Base-by-base conservation (phyloP, 1,284 basidiomycete genomes). In the Rhodotorula mucilaginosa region DNA sequence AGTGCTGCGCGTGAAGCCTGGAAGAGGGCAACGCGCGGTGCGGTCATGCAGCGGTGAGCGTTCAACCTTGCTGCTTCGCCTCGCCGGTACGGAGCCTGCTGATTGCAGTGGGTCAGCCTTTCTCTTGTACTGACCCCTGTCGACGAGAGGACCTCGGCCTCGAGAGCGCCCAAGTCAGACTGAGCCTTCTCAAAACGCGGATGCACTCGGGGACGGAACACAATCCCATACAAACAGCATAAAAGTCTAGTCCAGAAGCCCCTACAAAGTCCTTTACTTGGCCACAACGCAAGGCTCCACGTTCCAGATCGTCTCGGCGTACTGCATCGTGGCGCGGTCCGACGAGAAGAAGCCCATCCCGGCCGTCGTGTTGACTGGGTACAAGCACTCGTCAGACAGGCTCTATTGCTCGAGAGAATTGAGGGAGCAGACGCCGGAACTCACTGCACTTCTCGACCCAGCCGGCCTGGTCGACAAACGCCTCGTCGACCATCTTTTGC, bases 301-400 rank as follows among this genome's bases (percentile, higher is more conserved):
- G 61, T 69, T 73, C 76, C 76, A 77, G 61, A 77, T 77, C 63
- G 72, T 64, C 16, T 61, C 65, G 52, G 46, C 59, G 65, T 46
- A 95, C 80, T 92, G 90, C 77, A 88, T 87, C 78, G 95, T 93
- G 5, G 91, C 91, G 68, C 93, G 87, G 80, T 96, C 93, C 57
- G 90, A 92, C 81, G 91, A 92, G 84, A 96, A 96, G 80, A 93
- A 93, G 81, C 92, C 93, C 93, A 95, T 96, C 34, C 74, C 60
- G 13, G 74, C 64, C 23, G 63, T 63, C 16, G 68, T 71, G 65
- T 68, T 48, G 58, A 75, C 87, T 91, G 80, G 56, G 34, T 7
- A 34, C 10, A 15, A 15, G 26, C 3, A 5, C 6, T 56, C 26
- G 39, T 44, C 39, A 44, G 39, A 44, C 39, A 44, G 39, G 39